A percentile compares a stretch with the other conserved stretches of the same genome.
These are phyloP conservation scores for Pseudocohnilembus persalinus DNA, from an alignment of 169 alveolate species.

Conservation along the genomic window DNA sequence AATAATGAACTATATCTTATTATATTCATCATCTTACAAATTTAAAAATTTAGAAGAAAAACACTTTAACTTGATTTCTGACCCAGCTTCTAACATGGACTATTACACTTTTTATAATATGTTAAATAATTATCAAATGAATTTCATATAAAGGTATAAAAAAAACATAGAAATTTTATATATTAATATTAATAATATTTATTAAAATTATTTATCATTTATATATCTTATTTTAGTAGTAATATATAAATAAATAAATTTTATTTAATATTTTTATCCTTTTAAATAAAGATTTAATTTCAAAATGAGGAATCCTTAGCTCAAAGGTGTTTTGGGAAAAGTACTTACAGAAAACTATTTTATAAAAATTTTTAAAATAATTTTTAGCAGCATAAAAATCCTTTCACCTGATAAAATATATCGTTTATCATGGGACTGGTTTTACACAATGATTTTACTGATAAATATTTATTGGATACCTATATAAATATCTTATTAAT, in stretches of 20 bases:
- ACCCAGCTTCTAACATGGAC: not conserved
- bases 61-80: not conserved
- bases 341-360: too few relatives aligned
- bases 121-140: not conserved
- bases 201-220: not conserved
- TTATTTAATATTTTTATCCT: not conserved
- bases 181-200: not conserved
- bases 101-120: not conserved
- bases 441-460: not conserved
- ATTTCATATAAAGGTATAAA: not conserved
- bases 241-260: not conserved
- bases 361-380: too few relatives aligned
- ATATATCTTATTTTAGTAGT: not conserved
- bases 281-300: not conserved
- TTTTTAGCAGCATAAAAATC: not conserved
- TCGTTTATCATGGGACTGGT: not conserved
- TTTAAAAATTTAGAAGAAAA: slow-evolving; percentile 10
- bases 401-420: slow-evolving; percentile 3
- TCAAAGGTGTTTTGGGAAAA: not conserved
- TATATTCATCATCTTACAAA: not conserved
- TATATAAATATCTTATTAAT: not conserved
- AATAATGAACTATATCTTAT: too few relatives aligned
- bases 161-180: not conserved
- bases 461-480: slow-evolving; percentile 16
- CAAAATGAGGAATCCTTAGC: not conserved